Percentiles rank a stretch among this genome's conserved stretches.
Conservation (phyloP, 768 basidiomycete species). For the Naganishia randhawae region DNA sequence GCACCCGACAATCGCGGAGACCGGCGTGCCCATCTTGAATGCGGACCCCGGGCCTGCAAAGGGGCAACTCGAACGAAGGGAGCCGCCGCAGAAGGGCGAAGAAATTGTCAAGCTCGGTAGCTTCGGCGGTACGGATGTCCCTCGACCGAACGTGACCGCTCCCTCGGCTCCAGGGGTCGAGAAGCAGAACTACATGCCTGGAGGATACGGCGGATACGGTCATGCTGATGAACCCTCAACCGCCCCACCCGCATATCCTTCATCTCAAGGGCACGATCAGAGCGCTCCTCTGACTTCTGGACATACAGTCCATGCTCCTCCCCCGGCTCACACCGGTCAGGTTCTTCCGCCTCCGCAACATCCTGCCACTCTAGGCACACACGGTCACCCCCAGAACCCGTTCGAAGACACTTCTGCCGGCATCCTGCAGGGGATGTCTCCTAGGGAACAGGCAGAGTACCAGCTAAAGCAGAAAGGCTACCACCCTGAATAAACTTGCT, state of each 20-base stretch:
- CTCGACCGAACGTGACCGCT: neutral
- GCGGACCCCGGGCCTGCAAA: slow-evolving; percentile 17
- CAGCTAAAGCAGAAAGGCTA: slow-evolving; percentile 19
- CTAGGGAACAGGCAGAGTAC: slow-evolving; percentile 27
- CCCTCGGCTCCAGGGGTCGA: neutral
- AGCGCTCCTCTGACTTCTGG: neutral
- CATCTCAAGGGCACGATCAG: slow-evolving; percentile 7
- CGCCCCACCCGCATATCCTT: slow-evolving; percentile 4
- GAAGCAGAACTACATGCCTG: slow-evolving; percentile 2
- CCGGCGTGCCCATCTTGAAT: slow-evolving; percentile 23
- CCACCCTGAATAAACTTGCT: slow-evolving; percentile 2
- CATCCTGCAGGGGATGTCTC: slow-evolving; percentile 7
- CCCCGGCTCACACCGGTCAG: neutral
- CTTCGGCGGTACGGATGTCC: slow-evolving; percentile 21
- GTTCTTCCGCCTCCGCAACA: slow-evolving; percentile 27
- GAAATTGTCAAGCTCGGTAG: slow-evolving; percentile 29
- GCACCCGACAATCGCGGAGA: slow-evolving; percentile 31
- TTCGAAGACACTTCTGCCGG: neutral
- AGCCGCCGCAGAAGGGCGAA: neutral
- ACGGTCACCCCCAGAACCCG: slow-evolving; percentile 2
- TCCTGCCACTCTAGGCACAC: slow-evolving; percentile 14
- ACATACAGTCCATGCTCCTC: slow-evolving; percentile 4
- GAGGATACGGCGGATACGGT: neutral
- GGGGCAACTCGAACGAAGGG: slow-evolving; percentile 24
- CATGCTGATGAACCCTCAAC: neutral